Evolutionary conservation across 176 grass and related monocot species (phyloP).

Genomic region (Leersia perrieri): DNA sequence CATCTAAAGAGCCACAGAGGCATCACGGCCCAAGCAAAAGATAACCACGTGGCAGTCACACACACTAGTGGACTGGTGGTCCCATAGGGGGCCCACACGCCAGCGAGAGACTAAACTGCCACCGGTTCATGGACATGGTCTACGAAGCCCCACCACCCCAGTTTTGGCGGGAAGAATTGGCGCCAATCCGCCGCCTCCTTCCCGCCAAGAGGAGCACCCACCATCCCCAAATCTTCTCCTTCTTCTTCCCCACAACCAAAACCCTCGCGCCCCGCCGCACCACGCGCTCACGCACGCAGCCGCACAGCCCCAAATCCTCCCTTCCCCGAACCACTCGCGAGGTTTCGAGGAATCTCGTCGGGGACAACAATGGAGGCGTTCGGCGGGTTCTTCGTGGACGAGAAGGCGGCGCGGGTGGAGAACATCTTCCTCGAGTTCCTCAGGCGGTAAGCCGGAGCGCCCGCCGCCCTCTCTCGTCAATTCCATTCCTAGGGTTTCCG

Average conservation of each 20-base stretch:
- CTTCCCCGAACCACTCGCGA: background rate
- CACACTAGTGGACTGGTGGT: too few relatives aligned
- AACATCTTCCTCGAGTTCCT: constrained; percentile 99
- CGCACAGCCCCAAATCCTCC: background rate
- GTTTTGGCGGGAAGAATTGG: constrained; percentile 51
- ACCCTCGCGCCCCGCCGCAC: background rate
- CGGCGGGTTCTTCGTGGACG: constrained; percentile 83
- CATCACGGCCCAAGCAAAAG: too few relatives aligned
- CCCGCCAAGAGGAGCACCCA: constrained; percentile 34
- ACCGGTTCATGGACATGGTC: background rate
- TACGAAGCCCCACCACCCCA: background rate
- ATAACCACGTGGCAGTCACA: too few relatives aligned
- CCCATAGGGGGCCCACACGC: background rate
- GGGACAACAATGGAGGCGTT: constrained; percentile 91
- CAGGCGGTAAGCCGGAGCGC: constrained; percentile 46
- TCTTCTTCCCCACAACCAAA: constrained; percentile 26
- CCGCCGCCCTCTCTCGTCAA: background rate
- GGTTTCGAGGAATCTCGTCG: constrained; percentile 16
- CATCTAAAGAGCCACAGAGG: too few relatives aligned
- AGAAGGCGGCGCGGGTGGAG: constrained; percentile 93
- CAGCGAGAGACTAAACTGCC: background rate
- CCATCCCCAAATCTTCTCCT: too few relatives aligned
- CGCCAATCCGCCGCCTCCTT: constrained; percentile 43
- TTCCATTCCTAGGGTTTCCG: constrained; percentile 9
- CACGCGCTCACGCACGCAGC: background rate